These are phyloP conservation scores for Blastocladiella britannica DNA, from an alignment of 192 early-diverging fungal species.

Conservation along the genomic window DNA sequence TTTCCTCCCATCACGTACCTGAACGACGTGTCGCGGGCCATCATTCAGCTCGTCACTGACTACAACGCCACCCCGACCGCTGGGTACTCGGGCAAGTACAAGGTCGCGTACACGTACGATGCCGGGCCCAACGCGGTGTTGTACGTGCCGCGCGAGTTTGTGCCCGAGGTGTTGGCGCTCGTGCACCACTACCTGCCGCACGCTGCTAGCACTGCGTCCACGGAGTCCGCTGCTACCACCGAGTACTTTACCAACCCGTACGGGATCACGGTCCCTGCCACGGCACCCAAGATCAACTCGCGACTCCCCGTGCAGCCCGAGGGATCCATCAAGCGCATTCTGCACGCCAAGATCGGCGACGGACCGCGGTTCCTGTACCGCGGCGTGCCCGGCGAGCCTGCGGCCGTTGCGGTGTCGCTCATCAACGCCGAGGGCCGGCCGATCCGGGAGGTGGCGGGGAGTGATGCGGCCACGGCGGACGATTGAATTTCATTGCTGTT, in stretches of 20 bases:
- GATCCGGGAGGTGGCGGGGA: no score
- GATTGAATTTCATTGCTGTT: no score
- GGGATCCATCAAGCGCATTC: constrained; percentile 63
- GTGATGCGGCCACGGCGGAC: no score
- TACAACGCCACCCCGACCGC: constrained; percentile 41
- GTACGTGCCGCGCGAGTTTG: constrained; percentile 61
- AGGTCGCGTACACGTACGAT: constrained; percentile 95
- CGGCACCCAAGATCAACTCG: not conserved
- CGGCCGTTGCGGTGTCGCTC: constrained; percentile 23
- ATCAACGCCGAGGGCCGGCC: constrained; percentile 44
- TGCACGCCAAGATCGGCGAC: constrained; percentile 77
- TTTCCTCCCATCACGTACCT: constrained; percentile 96
- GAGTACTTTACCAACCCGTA: constrained; percentile 37
- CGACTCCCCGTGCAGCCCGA: constrained; percentile 13
- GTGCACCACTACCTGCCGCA: constrained; percentile 75
- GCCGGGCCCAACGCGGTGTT: constrained; percentile 98
- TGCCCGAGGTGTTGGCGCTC: constrained; percentile 64
- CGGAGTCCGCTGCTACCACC: constrained; percentile 11
- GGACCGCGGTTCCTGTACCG: constrained; percentile 68
- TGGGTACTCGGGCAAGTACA: constrained; percentile 20
- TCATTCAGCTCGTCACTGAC: constrained; percentile 62
- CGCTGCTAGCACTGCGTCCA: no score
- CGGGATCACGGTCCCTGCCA: constrained; percentile 2
- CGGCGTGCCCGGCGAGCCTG: not conserved
- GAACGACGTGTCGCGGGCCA: constrained; percentile 79